Evolutionary conservation across 176 grass and related monocot genomes (phyloP).

Genomic region (Carex parvula): DNA sequence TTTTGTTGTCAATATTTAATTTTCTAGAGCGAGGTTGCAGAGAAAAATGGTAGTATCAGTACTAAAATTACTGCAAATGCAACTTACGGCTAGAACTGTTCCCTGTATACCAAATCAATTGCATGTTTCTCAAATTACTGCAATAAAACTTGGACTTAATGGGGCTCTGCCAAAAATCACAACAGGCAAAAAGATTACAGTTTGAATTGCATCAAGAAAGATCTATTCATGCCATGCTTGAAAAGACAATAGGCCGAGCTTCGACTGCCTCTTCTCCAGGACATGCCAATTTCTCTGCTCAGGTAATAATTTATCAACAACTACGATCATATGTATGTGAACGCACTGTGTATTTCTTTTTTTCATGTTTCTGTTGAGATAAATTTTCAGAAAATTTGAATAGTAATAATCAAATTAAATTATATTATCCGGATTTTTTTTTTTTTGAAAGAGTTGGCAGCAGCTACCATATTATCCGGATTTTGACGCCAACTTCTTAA

Average conservation of each 20-base stretch:
- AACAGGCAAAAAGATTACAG: conserved; percentile 61
- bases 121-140: not conserved
- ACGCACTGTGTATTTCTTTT: not conserved
- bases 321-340: not conserved
- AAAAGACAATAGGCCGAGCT: conserved; percentile 65
- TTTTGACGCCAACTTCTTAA: too few relatives aligned
- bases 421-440: too few relatives aligned
- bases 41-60: not conserved
- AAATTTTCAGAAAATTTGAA: too few relatives aligned
- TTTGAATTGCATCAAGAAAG: conserved; percentile 77
- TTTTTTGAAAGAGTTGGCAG: too few relatives aligned
- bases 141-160: not conserved
- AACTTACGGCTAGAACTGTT: not conserved
- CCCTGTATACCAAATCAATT: not conserved
- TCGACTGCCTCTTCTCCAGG: conserved; percentile 73
- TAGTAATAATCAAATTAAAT: too few relatives aligned
- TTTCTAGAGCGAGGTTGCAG: not conserved
- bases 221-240: conserved; percentile 58
- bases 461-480: too few relatives aligned
- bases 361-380: not conserved
- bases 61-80: not conserved
- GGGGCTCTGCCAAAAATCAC: not conserved
- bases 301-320: conserved; percentile 34
- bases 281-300: conserved; percentile 66
- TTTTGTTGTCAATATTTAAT: not conserved